Evolutionary conservation across 371 early-diverging fungal species (phyloP), one percentile per base, ranked within the genome.

Genomic region (Blakeslea trispora): DNA sequence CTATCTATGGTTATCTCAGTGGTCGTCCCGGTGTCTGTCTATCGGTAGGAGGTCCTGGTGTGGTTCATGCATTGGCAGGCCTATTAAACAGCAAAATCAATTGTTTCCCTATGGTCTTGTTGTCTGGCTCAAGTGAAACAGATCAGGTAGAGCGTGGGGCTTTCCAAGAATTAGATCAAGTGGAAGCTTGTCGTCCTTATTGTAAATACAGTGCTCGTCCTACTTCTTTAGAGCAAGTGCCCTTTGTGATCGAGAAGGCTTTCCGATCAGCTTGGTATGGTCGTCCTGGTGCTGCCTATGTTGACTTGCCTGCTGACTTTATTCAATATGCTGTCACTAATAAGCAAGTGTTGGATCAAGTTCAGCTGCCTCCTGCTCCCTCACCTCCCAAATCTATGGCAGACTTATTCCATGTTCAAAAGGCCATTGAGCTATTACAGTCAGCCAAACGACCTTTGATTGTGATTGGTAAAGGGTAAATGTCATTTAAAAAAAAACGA

Each of bases 11-110:
- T 8, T 92, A 76, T 56, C 66, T 91, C 50, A 84, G 77, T 28
- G 85, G 86, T 9, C 63, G 70, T 50, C 90, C 90, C 11, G 92
- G 90, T 35, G 87, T 91, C 0, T 91, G 91, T 43, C 62, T 92
- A 9, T 84, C 81, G 1, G 92, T 92, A 13, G 87, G 89, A 5
- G 92, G 92, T 1, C 92, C 92, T 0, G 92, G 92, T 31, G 85
- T 91, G 1, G 82, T 92, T 22, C 90, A 92, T 74, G 89, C 76
- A 1, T 65, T 92, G 45, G 85, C 91, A 0, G 92, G 92, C 31
- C 18, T 92, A 1, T 72, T 81, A 19, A 90, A 92, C 59, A 84
- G 91, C 17, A 79, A 85, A 55, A 82, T 81, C 10, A 90, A 86
- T 60, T 74, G 75, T n/a, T 86, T 86, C 88, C 89, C 89, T 4